These are phyloP conservation scores for Suhomyces canberraensis DNA, from an alignment of 805 yeast genomes.

Conservation along the genomic window DNA sequence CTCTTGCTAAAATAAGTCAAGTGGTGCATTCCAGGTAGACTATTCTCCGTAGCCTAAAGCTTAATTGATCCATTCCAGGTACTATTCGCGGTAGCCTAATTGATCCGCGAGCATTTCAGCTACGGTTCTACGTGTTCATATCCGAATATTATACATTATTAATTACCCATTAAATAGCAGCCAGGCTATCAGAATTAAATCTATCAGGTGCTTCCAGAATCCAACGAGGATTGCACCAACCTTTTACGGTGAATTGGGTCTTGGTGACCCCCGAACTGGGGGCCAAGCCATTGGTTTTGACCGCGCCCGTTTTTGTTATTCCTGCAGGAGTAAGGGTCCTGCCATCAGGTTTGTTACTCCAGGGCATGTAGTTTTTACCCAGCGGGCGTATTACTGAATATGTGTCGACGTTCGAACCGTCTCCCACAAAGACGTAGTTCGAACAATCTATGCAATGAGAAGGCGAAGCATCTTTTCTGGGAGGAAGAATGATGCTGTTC, in stretches of 20 bases:
- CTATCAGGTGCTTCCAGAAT: slow-evolving; percentile 7
- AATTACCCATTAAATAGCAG: no score
- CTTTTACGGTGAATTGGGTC: slow-evolving; percentile 48
- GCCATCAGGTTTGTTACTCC: slow-evolving; percentile 5
- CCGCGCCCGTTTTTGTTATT: slow-evolving; percentile 16
- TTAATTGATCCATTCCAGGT: no score
- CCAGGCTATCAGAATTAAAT: neutral
- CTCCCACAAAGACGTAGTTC: slow-evolving; percentile 23
- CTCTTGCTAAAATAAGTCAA: no score
- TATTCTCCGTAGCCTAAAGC: no score
- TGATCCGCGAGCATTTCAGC: no score
- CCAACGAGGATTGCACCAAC: slow-evolving; percentile 51
- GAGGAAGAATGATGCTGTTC: slow-evolving; percentile 51
- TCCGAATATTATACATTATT: no score
- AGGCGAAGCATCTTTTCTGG: slow-evolving; percentile 43
- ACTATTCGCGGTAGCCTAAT: no score
- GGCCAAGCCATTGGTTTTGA: slow-evolving; percentile 26
- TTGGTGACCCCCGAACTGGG: slow-evolving; percentile 39
- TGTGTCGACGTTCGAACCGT: slow-evolving; percentile 7
- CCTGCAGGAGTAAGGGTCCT: slow-evolving; percentile 31
- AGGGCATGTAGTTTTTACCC: slow-evolving; percentile 10
- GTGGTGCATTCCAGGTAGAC: no score
- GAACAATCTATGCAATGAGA: slow-evolving; percentile 15
- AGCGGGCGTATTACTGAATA: slow-evolving; percentile 3
- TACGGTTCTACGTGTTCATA: no score